Conservation (phyloP, 768 basidiomycete species). For the Mycena galericulata region DNA sequence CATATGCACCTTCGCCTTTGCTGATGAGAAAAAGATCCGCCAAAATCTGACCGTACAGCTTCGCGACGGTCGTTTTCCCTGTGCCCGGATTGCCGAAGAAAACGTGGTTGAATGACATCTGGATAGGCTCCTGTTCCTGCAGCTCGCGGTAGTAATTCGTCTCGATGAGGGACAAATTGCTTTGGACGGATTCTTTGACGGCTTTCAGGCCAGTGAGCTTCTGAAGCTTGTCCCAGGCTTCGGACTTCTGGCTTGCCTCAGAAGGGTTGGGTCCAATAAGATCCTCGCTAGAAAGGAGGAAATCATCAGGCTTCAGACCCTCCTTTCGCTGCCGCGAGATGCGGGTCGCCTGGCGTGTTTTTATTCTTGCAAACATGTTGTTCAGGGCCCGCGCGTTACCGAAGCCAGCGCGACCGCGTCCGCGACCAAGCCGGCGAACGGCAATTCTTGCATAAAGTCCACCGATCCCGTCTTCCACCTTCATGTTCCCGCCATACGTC, state of each 20-base stretch:
- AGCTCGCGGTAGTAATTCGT: slow-evolving; percentile 74
- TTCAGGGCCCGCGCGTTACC: slow-evolving; percentile 76
- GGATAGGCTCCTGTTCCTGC: slow-evolving; percentile 62
- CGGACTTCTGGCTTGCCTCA: slow-evolving; percentile 55
- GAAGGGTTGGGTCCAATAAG: slow-evolving; percentile 76
- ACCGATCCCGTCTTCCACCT: slow-evolving; percentile 62
- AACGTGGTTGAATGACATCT: slow-evolving; percentile 70
- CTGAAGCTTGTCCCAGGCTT: slow-evolving; percentile 65
- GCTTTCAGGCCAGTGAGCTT: slow-evolving; percentile 63
- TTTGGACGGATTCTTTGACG: slow-evolving; percentile 67
- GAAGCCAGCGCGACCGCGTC: slow-evolving; percentile 69
- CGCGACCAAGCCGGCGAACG: slow-evolving; percentile 70
- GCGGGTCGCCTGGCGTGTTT: slow-evolving; percentile 66
- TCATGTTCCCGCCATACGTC: slow-evolving; percentile 62
- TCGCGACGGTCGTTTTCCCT: slow-evolving; percentile 78
- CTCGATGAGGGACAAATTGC: slow-evolving; percentile 58
- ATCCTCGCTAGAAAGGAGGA: slow-evolving; percentile 64
- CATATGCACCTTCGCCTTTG: slow-evolving; percentile 71
- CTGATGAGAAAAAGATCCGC: slow-evolving; percentile 73
- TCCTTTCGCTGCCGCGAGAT: slow-evolving; percentile 53
- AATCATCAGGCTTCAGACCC: slow-evolving; percentile 60
- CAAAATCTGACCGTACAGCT: slow-evolving; percentile 73
- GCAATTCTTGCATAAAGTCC: slow-evolving; percentile 70
- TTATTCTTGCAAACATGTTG: slow-evolving; percentile 59
- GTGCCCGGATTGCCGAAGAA: slow-evolving; percentile 79